Evolutionary conservation across 2,329 filamentous ascomycete genomes (phyloP), one percentile per base, ranked within the genome.

Genomic region (Knufia fluminis): DNA sequence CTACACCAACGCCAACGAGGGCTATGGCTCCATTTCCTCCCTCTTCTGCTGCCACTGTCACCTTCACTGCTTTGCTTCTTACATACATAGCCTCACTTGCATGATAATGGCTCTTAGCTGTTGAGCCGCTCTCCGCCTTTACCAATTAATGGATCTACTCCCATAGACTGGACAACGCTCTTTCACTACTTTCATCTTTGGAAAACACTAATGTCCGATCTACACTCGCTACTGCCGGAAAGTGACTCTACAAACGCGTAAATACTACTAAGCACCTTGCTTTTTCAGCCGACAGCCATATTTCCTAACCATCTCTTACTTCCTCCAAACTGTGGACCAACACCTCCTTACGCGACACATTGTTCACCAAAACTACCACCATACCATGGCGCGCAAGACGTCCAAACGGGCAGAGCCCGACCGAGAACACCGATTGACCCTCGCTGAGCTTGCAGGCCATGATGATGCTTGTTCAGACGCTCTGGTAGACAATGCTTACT

Each of bases 391-490:
- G 46, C 57, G 56, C 26, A 56, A 53, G 31, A 35, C 33, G 22
- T 35, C 45, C 10, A 35, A 46, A 14, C 33, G 38, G 33, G 31
- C 52, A 19, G 56, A 56, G 40, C 49, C 52, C 26, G 54, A 58
- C 17, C 55, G 53, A 48, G 48, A 84, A 71, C 81, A 85, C 63
- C 80, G 81, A 54, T 75, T 98, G 60, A 95, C 89, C 6, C 75
- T 97, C 59, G 82, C 83, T 53, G 90, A 94, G 73, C 73, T 98
- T 61, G 85, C 89, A 26, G 84, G 85, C 44, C 97, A 97, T 72
- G 92, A 98, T 70, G 92, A 98, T 68, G 83, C 97, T 57, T 75
- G 94, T 54, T 98, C 92, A 6, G 92, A 98, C 76, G 86, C 87
- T 58, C 80, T 98, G 47, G 83, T 98, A 53, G 92, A 98, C 69